phyloP scores from a whole-genome alignment of 2,329 filamentous ascomycete species.

The Ceratocystis cubensis region DNA sequence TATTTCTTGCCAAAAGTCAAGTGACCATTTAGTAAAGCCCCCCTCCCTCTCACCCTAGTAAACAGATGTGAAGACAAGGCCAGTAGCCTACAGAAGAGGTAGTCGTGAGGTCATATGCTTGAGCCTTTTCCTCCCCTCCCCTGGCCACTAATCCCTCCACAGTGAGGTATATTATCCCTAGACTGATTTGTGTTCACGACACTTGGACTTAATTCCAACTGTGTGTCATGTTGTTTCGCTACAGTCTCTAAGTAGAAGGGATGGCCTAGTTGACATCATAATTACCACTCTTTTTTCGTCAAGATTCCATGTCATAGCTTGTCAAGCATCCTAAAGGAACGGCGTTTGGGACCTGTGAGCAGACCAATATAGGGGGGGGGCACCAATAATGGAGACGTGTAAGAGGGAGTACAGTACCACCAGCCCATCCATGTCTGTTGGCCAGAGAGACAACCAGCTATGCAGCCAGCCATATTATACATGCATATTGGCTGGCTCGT shows the following conservation, averaged over 20 bases:
- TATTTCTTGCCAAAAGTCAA: too few relatives aligned
- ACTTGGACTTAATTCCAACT: not conserved
- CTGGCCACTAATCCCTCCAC: not conserved
- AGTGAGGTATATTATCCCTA: not conserved
- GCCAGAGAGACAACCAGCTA: too few relatives aligned
- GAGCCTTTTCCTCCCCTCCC: not conserved
- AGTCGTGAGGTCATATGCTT: not conserved
- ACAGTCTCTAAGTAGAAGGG: not conserved
- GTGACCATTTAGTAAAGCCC: too few relatives aligned
- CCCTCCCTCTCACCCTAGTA: too few relatives aligned
- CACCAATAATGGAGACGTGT: not conserved
- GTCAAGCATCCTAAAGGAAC: not conserved
- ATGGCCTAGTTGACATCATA: not conserved
- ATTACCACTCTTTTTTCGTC: too few relatives aligned
- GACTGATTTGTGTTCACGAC: not conserved
- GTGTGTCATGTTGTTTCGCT: constrained; percentile 1
- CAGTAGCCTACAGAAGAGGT: not conserved
- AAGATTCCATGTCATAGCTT: not conserved
- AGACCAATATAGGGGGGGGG: not conserved
- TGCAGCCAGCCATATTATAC: too few relatives aligned
- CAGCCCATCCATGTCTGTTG: too few relatives aligned
- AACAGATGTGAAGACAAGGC: not conserved
- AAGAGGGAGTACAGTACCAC: not conserved
- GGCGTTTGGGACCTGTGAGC: not conserved
- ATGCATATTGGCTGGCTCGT: not conserved